Conservation (phyloP, 1,139 yeast genomes). For the Yamadazyma dushanensis region DNA sequence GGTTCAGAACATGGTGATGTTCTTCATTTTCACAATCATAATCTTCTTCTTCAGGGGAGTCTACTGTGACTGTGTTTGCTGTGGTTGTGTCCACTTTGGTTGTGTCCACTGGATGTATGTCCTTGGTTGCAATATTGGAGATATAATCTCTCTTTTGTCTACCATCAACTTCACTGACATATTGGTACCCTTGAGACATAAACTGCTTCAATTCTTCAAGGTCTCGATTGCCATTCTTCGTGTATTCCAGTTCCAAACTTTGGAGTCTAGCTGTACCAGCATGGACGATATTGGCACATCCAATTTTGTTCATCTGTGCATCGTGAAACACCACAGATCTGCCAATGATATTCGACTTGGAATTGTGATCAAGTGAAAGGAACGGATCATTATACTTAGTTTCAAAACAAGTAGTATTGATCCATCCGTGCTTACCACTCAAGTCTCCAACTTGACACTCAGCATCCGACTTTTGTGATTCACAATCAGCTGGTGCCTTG, state of each 20-base stretch:
- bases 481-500: conserved; percentile 46
- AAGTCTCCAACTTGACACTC: conserved; percentile 62
- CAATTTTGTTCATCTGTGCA: conserved; percentile 49
- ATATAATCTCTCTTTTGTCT: conserved; percentile 12
- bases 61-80: no score
- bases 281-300: conserved; percentile 55
- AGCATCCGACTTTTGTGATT: conserved; percentile 46
- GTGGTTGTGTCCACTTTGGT: no score
- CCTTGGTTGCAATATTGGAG: conserved; percentile 11
- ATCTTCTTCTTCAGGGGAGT: background rate
- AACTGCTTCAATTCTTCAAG: conserved; percentile 22
- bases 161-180: no score
- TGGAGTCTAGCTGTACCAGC: conserved; percentile 28
- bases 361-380: conserved; percentile 48
- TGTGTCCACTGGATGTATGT: no score
- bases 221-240: conserved; percentile 19
- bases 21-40: conserved; percentile 5
- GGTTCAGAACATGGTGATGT: conserved; percentile 12
- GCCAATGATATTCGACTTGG: conserved; percentile 53
- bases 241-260: conserved; percentile 27
- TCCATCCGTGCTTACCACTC: conserved; percentile 63
- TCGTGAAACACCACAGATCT: conserved; percentile 54
- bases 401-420: conserved; percentile 56
- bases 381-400: conserved; percentile 54
- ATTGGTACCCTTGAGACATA: conserved; percentile 18